A percentile compares a stretch with the other conserved stretches of the same genome.
Conservation (phyloP, 2,329 filamentous ascomycete genomes). For the Trichoderma koningiopsis region DNA sequence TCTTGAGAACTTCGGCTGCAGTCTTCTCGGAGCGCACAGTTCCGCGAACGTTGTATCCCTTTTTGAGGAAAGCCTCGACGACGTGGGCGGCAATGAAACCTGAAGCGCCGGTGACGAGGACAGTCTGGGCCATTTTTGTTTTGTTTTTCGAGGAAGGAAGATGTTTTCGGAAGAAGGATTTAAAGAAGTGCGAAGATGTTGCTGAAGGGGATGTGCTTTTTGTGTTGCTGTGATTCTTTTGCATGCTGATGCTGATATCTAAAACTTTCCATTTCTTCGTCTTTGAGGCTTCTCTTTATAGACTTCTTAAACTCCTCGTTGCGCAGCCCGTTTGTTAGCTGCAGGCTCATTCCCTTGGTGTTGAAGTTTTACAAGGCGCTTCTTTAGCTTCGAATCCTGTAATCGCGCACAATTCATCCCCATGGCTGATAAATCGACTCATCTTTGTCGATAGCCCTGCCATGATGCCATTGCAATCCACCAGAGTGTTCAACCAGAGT, state of each 20-base stretch:
- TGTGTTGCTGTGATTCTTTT: background rate
- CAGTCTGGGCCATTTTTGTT: background rate
- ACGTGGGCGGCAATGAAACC: conserved; percentile 5
- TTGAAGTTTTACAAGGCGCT: background rate
- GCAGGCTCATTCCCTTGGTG: background rate
- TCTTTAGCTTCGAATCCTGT: background rate
- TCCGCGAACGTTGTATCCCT: background rate
- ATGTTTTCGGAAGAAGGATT: background rate
- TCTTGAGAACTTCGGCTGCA: background rate
- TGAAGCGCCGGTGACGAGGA: conserved; percentile 9
- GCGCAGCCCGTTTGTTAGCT: background rate
- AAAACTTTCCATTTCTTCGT: background rate
- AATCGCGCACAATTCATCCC: background rate
- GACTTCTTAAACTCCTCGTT: background rate
- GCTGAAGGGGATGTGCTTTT: background rate
- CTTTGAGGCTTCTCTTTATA: background rate
- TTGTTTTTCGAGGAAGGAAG: background rate
- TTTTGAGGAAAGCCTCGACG: background rate
- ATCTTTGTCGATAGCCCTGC: background rate
- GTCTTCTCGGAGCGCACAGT: background rate
- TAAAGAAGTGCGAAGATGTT: background rate
- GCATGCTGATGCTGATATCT: background rate
- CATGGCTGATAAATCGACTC: background rate
- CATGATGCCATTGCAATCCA: background rate
- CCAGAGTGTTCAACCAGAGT: background rate